These are phyloP conservation scores for Aspergillus fructus DNA, from an alignment of 2,329 filamentous ascomycete species.

Conservation along the genomic window DNA sequence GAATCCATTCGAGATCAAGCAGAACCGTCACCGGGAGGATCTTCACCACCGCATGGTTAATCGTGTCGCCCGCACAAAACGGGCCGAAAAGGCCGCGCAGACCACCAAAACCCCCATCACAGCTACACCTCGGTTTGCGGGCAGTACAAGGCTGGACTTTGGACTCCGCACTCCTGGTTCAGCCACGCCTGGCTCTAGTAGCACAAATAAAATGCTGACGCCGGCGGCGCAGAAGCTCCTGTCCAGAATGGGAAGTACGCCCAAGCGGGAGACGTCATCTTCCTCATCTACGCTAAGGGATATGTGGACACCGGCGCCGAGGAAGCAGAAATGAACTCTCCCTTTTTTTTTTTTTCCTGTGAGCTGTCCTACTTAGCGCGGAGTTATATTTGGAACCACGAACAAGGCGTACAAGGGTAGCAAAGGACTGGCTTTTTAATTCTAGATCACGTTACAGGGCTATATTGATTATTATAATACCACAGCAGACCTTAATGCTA, in stretches of 20 bases:
- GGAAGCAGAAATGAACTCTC: constrained; percentile 22
- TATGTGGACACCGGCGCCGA: constrained; percentile 42
- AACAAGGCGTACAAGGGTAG: not conserved
- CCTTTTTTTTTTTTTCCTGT: not conserved
- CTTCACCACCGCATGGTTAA: constrained; percentile 87
- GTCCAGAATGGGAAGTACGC: constrained; percentile 39
- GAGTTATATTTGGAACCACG: not conserved
- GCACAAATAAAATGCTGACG: constrained; percentile 37
- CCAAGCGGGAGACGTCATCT: constrained; percentile 18
- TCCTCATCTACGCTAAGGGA: constrained; percentile 28
- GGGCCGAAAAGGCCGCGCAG: constrained; percentile 59
- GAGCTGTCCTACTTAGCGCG: not conserved
- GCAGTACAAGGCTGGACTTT: constrained; percentile 40
- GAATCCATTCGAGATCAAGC: constrained; percentile 78
- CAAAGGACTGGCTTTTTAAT: too few relatives aligned
- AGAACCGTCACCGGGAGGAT: constrained; percentile 73
- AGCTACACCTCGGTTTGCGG: constrained; percentile 37
- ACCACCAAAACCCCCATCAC: constrained; percentile 53
- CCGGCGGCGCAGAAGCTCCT: constrained; percentile 46
- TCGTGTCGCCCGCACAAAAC: constrained; percentile 70
- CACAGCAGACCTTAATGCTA: not conserved
- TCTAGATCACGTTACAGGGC: not conserved
- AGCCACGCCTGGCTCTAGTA: constrained; percentile 17
- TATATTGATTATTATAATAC: not conserved
- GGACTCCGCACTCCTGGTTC: constrained; percentile 26